Percentiles rank a stretch among this genome's conserved stretches.
Evolutionary conservation across 768 basidiomycete species (phyloP).

Genomic region (Tylopilus sp.): DNA sequence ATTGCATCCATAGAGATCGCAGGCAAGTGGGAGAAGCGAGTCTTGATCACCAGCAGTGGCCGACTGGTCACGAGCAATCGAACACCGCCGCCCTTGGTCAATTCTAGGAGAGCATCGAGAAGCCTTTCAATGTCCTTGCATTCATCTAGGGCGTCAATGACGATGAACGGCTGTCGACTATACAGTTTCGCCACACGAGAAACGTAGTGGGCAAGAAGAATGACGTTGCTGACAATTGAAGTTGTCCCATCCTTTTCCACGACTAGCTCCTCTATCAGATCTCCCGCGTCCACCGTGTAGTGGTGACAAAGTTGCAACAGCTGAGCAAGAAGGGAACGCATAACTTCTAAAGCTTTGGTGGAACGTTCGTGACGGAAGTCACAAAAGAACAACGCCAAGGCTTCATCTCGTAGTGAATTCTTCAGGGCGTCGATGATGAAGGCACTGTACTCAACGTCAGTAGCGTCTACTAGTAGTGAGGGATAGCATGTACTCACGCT

Average conservation of each 20-base stretch:
- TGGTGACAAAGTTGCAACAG: neutral
- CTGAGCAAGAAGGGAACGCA: conserved; percentile 14
- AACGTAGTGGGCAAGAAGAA: neutral
- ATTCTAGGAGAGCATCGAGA: neutral
- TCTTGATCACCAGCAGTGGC: conserved; percentile 8
- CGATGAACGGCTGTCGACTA: neutral
- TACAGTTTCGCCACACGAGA: neutral
- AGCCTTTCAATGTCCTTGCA: conserved; percentile 8
- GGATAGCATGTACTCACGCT: neutral
- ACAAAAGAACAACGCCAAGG: conserved; percentile 7
- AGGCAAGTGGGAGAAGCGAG: neutral
- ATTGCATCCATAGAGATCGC: conserved; percentile 6
- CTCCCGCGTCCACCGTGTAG: neutral
- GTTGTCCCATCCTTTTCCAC: neutral
- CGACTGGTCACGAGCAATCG: conserved; percentile 12
- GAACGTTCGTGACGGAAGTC: conserved; percentile 11
- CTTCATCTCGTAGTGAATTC: neutral
- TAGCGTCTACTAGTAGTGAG: neutral
- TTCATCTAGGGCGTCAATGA: conserved; percentile 19
- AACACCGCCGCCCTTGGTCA: neutral
- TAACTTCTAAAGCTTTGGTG: conserved; percentile 3
- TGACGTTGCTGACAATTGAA: neutral
- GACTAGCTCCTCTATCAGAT: neutral
- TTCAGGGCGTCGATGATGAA: neutral
- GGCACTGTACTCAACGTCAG: neutral